A percentile compares a stretch with the other conserved stretches of the same genome.
Conservation (phyloP, 2,329 filamentous ascomycete species). For the Plenodomus tracheiphilus region DNA sequence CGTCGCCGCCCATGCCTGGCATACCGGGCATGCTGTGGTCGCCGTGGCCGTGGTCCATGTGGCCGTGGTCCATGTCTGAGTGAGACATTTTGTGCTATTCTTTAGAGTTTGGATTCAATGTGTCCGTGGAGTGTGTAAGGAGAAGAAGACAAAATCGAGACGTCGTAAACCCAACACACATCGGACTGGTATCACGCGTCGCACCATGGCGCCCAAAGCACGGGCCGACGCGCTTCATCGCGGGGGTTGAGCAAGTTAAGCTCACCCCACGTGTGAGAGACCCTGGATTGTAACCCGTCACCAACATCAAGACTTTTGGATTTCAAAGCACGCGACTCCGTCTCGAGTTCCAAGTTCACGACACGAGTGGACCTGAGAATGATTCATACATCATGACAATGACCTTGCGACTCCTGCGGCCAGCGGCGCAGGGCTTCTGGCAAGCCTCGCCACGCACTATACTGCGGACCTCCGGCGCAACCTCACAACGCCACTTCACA, state of each 20-base stretch:
- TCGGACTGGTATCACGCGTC: slow-evolving; percentile 12
- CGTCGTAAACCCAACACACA: background rate
- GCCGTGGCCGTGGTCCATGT: slow-evolving; percentile 62
- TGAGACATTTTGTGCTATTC: slow-evolving; percentile 32
- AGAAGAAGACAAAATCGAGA: background rate
- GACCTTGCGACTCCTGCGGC: slow-evolving; percentile 25
- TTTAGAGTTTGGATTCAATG: background rate
- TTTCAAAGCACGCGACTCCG: slow-evolving; percentile 1
- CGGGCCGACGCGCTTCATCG: slow-evolving; percentile 15
- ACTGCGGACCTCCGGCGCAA: slow-evolving; percentile 15
- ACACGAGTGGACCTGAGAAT: background rate
- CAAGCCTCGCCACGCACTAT: slow-evolving; percentile 9
- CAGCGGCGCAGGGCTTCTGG: slow-evolving; percentile 16
- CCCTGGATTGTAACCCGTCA: background rate
- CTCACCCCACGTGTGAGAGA: background rate
- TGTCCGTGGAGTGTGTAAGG: background rate
- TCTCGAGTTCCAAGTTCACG: background rate
- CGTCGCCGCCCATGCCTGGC: slow-evolving; percentile 49
- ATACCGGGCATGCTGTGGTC: slow-evolving; percentile 61
- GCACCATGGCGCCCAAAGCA: slow-evolving; percentile 20
- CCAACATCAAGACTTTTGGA: slow-evolving; percentile 1
- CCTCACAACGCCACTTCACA: slow-evolving; percentile 32
- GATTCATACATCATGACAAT: slow-evolving; percentile 5
- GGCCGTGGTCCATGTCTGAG: slow-evolving; percentile 46
- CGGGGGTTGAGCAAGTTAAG: slow-evolving; percentile 6